A percentile compares a stretch with the other conserved stretches of the same genome.
Evolutionary conservation across 306 rosid genomes (phyloP).

Genomic region (Quercus suber): DNA sequence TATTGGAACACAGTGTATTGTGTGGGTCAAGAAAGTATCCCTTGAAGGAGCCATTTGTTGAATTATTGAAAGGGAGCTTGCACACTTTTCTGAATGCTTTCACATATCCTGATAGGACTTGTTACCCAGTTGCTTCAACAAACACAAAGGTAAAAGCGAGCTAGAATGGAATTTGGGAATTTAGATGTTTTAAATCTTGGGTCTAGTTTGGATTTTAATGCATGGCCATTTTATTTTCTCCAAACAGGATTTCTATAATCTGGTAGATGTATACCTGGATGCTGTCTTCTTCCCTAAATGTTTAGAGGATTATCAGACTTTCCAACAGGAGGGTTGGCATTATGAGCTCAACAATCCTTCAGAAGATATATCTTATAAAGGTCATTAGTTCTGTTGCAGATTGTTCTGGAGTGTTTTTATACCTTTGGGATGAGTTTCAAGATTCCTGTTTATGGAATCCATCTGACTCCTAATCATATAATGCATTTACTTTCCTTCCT

Average conservation of each 20-base stretch:
- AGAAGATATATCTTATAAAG: conserved; percentile 85
- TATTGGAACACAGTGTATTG: conserved; percentile 90
- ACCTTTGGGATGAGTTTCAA: not conserved
- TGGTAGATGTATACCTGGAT: conserved; percentile 94
- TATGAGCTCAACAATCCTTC: conserved; percentile 92
- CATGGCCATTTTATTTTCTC: conserved; percentile 9
- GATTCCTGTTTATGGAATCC: not conserved
- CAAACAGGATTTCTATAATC: conserved; percentile 83
- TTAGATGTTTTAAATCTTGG: not conserved
- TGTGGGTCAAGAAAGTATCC: conserved; percentile 98
- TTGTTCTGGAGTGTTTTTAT: not conserved
- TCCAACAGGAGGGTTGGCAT: conserved; percentile 99
- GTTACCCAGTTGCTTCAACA: conserved; percentile 97
- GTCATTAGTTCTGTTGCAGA: conserved; percentile 27
- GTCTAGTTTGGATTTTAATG: not conserved
- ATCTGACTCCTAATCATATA: not conserved
- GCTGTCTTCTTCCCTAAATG: conserved; percentile 98
- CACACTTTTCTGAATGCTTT: conserved; percentile 91
- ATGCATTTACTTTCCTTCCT: conserved; percentile 2
- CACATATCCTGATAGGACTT: conserved; percentile 97
- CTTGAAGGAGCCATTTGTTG: conserved; percentile 92
- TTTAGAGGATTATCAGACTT: conserved; percentile 75
- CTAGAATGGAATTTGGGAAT: conserved; percentile 4
- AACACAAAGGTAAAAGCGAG: conserved; percentile 60
- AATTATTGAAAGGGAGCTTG: conserved; percentile 85